Evolutionary conservation across 2,329 filamentous ascomycete genomes (phyloP), one percentile per base, ranked within the genome.

Genomic region (Metarhizium album): DNA sequence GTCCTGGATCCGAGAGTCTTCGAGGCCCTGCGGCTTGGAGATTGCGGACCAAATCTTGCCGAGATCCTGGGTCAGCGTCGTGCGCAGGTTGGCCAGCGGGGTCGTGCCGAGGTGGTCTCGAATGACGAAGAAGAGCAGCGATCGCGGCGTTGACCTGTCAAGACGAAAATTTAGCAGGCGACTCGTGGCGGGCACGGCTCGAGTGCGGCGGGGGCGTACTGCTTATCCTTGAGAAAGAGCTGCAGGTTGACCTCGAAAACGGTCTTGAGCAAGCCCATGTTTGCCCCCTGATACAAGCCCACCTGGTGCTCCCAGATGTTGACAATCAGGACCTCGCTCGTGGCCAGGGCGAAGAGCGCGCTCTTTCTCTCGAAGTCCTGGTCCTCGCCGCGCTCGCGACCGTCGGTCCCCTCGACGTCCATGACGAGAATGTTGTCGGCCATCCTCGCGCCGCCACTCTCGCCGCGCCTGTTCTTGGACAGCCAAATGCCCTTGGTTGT

Each of bases 261-360:
- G 0, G 94, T 98, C 78, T 98, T 98, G 62, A 98, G 75, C 61
- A 98, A 71, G 8, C 93, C 93, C 93, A 98, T 98, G 68, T 98
- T 98, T 60, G 93, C 93, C 52, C 93, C 93, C 71, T 98, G 91
- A 66, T 98, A 98, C 67, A 98, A 70, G 46, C 93, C 93, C 55
- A 98, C 93, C 70, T 98, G 93, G 68, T 96, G 91, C 70, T 98
- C 93, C 93, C 93, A 98, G 58, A 98, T 95, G 66, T 98, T 98
- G 69, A 98, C 86, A 64, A 98, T 94, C 60, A 98, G 77, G 48
- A 98, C 91, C 73, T 98, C 93, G 67, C 91, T 97, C 18, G 93
- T 98, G 47, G 93, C 93, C 62, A 98, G 79, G 48, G 93, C 93
- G 70, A 98, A 98, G 20, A 98, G 79, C 23, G 93, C 93, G 68